Evolutionary conservation across 805 yeast species (phyloP).

Genomic region (Candida insectorum): DNA sequence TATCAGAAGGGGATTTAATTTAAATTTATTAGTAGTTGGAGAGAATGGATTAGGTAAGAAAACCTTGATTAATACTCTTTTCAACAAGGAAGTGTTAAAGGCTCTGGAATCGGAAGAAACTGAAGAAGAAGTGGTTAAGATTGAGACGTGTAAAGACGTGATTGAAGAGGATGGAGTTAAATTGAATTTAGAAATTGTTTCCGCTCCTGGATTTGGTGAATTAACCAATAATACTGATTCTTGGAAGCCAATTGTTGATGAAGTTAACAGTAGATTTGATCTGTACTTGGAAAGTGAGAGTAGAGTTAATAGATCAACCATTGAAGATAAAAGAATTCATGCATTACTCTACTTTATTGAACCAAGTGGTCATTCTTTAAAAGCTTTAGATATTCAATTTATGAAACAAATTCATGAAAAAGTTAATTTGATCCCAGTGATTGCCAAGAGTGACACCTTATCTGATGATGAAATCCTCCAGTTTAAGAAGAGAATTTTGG

Average conservation of each 20-base stretch:
- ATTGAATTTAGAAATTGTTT: conserved; percentile 77
- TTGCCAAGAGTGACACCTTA: conserved; percentile 91
- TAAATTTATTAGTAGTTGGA: conserved; percentile 88
- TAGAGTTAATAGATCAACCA: conserved; percentile 66
- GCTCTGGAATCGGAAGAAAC: conserved; percentile 23
- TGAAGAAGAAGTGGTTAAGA: conserved; percentile 24
- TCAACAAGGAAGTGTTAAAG: conserved; percentile 42
- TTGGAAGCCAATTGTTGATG: conserved; percentile 90
- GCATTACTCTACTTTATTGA: conserved; percentile 92
- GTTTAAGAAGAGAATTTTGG: conserved; percentile 74
- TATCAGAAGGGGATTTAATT: conserved; percentile 80
- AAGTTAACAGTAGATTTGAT: conserved; percentile 83
- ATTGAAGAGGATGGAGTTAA: conserved; percentile 92
- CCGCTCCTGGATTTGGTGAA: conserved; percentile 94
- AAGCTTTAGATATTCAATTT: conserved; percentile 82
- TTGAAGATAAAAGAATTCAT: conserved; percentile 83
- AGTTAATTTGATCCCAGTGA: conserved; percentile 90
- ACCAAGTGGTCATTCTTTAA: conserved; percentile 94
- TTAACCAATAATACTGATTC: conserved; percentile 63
- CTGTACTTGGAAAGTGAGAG: conserved; percentile 87
- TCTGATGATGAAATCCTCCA: conserved; percentile 77
- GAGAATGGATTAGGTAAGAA: conserved; percentile 92
- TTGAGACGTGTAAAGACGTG: conserved; percentile 24
- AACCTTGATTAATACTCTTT: conserved; percentile 87
- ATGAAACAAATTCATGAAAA: conserved; percentile 86